Evolutionary conservation across 345 rosid species (phyloP).

Genomic region (Clarkia xantiana): DNA sequence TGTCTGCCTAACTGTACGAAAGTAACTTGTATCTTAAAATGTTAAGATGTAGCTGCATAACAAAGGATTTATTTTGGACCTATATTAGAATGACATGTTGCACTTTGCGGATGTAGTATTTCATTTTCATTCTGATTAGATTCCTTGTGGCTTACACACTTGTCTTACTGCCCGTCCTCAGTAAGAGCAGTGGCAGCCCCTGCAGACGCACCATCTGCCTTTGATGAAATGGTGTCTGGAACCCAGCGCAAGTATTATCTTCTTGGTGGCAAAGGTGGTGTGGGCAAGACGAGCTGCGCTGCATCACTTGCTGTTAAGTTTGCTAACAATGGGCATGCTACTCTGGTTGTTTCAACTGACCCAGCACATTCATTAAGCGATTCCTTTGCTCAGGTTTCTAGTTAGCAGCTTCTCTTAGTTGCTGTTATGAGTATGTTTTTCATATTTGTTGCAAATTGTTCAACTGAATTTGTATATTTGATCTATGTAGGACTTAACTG

Average conservation of each 20-base stretch:
- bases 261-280: conserved; percentile 99
- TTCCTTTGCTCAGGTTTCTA: conserved; percentile 81
- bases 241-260: conserved; percentile 82
- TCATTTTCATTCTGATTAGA: too few species aligned
- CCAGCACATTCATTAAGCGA: conserved; percentile 97
- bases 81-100: too few species aligned
- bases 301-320: conserved; percentile 95
- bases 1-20: neutral
- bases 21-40: too few species aligned
- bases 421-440: conserved; percentile 5
- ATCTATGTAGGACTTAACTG: conserved; percentile 65
- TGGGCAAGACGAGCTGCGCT: conserved; percentile 95
- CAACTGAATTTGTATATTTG: conserved; percentile 1
- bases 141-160: neutral
- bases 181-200: conserved; percentile 82
- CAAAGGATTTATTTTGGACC: too few species aligned
- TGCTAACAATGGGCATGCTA: conserved; percentile 91
- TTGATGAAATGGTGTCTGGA: conserved; percentile 80
- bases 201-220: conserved; percentile 52
- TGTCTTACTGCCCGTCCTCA: conserved; percentile 12
- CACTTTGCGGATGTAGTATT: too few species aligned
- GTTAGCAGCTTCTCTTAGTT: conserved; percentile 1
- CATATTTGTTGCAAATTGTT: neutral
- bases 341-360: conserved; percentile 95
- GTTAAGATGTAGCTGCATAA: too few species aligned